Percentiles rank a stretch among this genome's conserved stretches.
Evolutionary conservation across 257 asterid species (phyloP).

Genomic region (Galeopsis tetrahit): DNA sequence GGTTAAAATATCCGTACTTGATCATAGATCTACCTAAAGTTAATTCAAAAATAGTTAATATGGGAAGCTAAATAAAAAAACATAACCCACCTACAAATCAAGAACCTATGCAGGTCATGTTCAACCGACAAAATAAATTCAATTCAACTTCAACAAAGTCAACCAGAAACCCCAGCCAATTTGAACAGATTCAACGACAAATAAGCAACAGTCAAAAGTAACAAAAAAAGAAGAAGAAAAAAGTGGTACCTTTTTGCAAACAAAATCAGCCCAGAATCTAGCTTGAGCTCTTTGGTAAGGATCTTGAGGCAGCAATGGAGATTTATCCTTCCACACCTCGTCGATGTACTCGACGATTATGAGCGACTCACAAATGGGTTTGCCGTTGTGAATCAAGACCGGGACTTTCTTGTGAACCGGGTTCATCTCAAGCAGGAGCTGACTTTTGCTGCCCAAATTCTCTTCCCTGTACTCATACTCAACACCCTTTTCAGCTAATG

Average conservation of each 20-base stretch:
- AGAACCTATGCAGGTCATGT: too few relatives aligned
- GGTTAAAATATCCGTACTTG: too few relatives aligned
- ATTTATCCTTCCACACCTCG: constrained; percentile 5
- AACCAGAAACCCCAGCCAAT: too few relatives aligned
- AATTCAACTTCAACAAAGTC: too few relatives aligned
- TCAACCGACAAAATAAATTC: too few relatives aligned
- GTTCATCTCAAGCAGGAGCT: constrained; percentile 20
- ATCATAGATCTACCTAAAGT: too few relatives aligned
- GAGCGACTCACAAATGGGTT: neutral
- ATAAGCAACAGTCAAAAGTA: too few relatives aligned
- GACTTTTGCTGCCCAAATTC: constrained; percentile 2
- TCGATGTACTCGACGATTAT: constrained; percentile 6
- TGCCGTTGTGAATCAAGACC: neutral
- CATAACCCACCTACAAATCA: too few relatives aligned
- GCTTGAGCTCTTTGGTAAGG: constrained; percentile 26
- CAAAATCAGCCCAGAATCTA: constrained; percentile 24
- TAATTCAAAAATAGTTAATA: too few relatives aligned
- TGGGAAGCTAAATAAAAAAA: too few relatives aligned
- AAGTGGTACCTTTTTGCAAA: constrained; percentile 1
- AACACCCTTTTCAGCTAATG: constrained; percentile 24
- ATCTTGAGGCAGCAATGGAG: constrained; percentile 1
- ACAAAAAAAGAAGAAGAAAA: too few relatives aligned
- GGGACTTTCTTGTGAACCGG: constrained; percentile 30
- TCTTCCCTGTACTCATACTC: constrained; percentile 21
- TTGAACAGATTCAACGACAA: too few relatives aligned